Conservation (phyloP, 306 rosid species). For the Potentilla sterilis region DNA sequence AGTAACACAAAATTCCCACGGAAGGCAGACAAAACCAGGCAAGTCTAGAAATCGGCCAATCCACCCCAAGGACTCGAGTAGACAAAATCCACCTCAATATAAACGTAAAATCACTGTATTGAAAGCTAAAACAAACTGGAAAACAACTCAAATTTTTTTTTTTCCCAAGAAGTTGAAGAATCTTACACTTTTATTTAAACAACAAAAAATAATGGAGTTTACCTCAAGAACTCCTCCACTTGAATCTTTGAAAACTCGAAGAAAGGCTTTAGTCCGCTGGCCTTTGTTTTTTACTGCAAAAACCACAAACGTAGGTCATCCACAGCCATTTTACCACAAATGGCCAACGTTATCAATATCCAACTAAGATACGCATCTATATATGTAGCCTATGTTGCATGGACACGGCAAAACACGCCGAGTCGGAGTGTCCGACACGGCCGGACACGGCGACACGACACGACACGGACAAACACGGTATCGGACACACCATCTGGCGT, state of each 20-base stretch:
- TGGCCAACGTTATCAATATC: background rate
- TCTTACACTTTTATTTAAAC: background rate
- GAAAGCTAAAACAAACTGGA: background rate
- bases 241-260: constrained; percentile 86
- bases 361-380: background rate
- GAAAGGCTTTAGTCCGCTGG: constrained; percentile 80
- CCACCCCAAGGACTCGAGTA: background rate
- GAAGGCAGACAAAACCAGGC: background rate
- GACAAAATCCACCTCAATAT: background rate
- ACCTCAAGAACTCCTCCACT: constrained; percentile 94
- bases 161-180: background rate
- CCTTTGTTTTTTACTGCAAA: constrained; percentile 68
- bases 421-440: too few species aligned
- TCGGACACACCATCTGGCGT: too few species aligned
- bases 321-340: background rate
- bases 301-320: constrained; percentile 21
- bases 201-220: constrained; percentile 14
- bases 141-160: background rate
- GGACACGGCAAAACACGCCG: too few species aligned
- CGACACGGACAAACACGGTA: too few species aligned
- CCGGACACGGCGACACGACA: too few species aligned
- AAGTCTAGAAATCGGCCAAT: background rate
- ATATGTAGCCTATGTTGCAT: too few species aligned
- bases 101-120: background rate
- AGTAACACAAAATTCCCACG: background rate